These are phyloP conservation scores for Candida taoyuanica DNA, from an alignment of 805 yeast species.

Conservation along the genomic window DNA sequence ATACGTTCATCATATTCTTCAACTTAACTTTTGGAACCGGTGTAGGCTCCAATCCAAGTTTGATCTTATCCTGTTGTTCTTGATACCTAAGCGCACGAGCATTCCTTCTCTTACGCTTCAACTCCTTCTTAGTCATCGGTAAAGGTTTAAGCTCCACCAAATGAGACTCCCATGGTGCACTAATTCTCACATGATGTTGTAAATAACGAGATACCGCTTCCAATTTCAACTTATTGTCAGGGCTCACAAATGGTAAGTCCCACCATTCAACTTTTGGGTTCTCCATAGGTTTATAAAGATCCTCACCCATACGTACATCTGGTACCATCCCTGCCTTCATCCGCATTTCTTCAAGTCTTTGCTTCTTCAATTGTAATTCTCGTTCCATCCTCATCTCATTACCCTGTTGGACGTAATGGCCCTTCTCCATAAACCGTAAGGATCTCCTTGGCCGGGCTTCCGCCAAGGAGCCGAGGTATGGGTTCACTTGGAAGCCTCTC, in stretches of 20 bases:
- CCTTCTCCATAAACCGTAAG: conserved; percentile 52
- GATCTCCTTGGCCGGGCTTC: conserved; percentile 31
- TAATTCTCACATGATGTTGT: conserved; percentile 74
- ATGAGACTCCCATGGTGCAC: conserved; percentile 53
- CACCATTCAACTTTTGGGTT: conserved; percentile 87
- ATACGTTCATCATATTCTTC: conserved; percentile 78
- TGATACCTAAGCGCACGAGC: conserved; percentile 58
- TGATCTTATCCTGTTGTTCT: conserved; percentile 72
- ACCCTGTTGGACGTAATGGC: conserved; percentile 48
- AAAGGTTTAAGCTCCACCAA: conserved; percentile 40
- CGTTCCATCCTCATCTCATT: conserved; percentile 42
- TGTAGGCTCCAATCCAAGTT: conserved; percentile 78
- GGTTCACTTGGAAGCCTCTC: conserved; percentile 30
- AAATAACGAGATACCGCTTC: conserved; percentile 59
- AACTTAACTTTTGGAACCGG: conserved; percentile 87
- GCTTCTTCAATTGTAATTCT: conserved; percentile 31
- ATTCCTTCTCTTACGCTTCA: conserved; percentile 66
- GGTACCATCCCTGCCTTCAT: conserved; percentile 44
- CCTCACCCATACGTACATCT: conserved; percentile 52
- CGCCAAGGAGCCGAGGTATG: conserved; percentile 27
- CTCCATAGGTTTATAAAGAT: conserved; percentile 37
- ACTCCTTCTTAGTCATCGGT: conserved; percentile 71
- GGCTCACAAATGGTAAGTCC: conserved; percentile 58
- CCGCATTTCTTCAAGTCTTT: conserved; percentile 29
- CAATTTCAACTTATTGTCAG: conserved; percentile 33